Base-by-base conservation (phyloP, 2,329 filamentous ascomycete genomes). In the Graphiopsis chlorocephala region DNA sequence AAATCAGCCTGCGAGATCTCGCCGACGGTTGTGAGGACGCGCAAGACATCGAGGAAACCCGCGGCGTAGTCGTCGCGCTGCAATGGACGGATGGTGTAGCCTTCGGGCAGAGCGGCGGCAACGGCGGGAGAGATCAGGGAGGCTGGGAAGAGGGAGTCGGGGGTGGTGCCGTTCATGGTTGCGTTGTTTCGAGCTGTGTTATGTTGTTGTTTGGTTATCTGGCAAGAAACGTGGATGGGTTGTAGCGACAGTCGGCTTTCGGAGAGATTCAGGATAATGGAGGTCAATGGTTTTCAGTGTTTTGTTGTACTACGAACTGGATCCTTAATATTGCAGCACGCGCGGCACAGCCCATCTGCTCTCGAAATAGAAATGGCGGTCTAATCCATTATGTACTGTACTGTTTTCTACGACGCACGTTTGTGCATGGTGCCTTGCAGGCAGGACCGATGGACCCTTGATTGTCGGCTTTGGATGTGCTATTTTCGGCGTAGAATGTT, bases 1-100 rank as follows among this genome's bases (percentile, higher is more conserved):
- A 94, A 98, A 66, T 87, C 84, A 66, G 87, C 85, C 76, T 90
- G 85, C 56, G 83, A 85, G 70, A 97, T 89, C 67, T 97, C 92
- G 68, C 95, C 95, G 26, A 98, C 94, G 8, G 91, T 95, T 2
- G 95, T 98, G 72, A 99, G 83, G 42, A 97, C 93, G 53, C 92
- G 88, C 68, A 99, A 83, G 66, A 95, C 94, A 75, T 97, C 92
- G 71, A 99, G 88, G 78, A 97, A 97, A 68, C 93, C 93, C 35
- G 84, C 85, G 64, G 85, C 81, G 80, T 89, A 97, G 80, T 99
- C 95, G 72, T 84, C 85, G 71, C 86, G 86, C 72, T 89, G 87
- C 58, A 98, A 84, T 0, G 94, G 88, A 28, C 95, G 92, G 74
- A 96, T 86, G 29, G 83, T 86, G 83, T 98, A 98, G 72, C 90